These are phyloP conservation scores for Rhodotorula glutinis DNA, from an alignment of 1,284 basidiomycete species.

Conservation along the genomic window DNA sequence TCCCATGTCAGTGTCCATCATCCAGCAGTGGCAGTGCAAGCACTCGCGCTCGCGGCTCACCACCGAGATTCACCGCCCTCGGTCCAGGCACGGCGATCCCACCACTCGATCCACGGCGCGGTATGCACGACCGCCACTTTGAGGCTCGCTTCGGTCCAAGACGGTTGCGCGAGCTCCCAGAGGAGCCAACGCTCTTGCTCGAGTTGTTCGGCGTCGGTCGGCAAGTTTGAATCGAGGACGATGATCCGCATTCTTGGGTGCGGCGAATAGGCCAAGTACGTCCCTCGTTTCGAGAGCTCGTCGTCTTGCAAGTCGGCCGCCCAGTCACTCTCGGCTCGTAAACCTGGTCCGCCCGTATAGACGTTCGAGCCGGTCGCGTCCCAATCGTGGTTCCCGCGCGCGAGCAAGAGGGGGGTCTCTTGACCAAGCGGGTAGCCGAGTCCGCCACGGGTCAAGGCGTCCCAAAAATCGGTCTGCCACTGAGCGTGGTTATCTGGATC, in stretches of 20 bases:
- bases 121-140: slow-evolving; percentile 41
- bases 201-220: slow-evolving; percentile 25
- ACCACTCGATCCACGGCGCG: slow-evolving; percentile 42
- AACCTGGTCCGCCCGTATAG: slow-evolving; percentile 35
- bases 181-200: slow-evolving; percentile 42
- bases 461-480: slow-evolving; percentile 44
- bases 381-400: slow-evolving; percentile 43
- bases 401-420: slow-evolving; percentile 36
- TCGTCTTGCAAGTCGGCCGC: background rate
- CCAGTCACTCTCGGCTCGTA: no score
- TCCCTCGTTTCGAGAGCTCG: slow-evolving; percentile 18
- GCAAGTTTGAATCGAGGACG: slow-evolving; percentile 42
- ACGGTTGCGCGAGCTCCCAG: slow-evolving; percentile 33
- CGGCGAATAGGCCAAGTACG: slow-evolving; percentile 38
- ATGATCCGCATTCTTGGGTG: slow-evolving; percentile 38
- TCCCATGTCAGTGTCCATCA: no score
- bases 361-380: slow-evolving; percentile 37
- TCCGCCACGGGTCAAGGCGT: slow-evolving; percentile 35
- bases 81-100: slow-evolving; percentile 40
- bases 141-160: slow-evolving; percentile 40
- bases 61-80: slow-evolving; percentile 34
- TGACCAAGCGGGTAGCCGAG: slow-evolving; percentile 5
- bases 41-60: no score
- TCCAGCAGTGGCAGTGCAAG: no score
- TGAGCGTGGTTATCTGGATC: slow-evolving; percentile 39